Conservation (phyloP, 306 rosid species). For the Quercus wislizeni region DNA sequence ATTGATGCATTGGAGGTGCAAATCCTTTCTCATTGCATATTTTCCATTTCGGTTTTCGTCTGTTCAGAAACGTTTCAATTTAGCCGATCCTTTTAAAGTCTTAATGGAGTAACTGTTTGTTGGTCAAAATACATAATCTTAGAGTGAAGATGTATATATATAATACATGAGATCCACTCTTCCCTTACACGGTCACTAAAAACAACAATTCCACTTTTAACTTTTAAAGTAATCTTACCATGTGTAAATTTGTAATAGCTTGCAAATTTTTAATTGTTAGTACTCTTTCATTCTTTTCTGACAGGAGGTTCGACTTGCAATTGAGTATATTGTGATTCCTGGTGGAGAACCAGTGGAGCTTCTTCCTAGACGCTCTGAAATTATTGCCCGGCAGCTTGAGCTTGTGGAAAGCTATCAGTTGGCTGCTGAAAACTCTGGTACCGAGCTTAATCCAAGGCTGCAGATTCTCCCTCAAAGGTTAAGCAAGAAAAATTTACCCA, state of each 20-base stretch:
- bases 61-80: background rate
- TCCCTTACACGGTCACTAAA: background rate
- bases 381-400: constrained; percentile 87
- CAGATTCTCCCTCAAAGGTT: constrained; percentile 87
- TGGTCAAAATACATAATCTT: background rate
- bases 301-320: constrained; percentile 98
- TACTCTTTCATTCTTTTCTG: constrained; percentile 2
- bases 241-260: background rate
- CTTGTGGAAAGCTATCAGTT: constrained; percentile 87
- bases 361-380: constrained; percentile 90
- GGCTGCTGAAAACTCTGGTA: constrained; percentile 90
- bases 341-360: constrained; percentile 99
- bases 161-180: no score
- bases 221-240: background rate
- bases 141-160: no score
- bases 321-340: constrained; percentile 96
- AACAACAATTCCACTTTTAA: background rate
- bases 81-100: background rate
- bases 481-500: constrained; percentile 39
- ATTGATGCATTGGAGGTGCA: constrained; percentile 95
- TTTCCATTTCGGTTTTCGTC: background rate
- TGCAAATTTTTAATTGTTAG: background rate
- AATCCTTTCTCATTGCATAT: constrained; percentile 19
- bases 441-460: constrained; percentile 85
- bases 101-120: background rate